Percentiles rank a stretch among this genome's conserved stretches.
Conservation (phyloP, 257 asterid species). For the Hygrophila difformis region DNA sequence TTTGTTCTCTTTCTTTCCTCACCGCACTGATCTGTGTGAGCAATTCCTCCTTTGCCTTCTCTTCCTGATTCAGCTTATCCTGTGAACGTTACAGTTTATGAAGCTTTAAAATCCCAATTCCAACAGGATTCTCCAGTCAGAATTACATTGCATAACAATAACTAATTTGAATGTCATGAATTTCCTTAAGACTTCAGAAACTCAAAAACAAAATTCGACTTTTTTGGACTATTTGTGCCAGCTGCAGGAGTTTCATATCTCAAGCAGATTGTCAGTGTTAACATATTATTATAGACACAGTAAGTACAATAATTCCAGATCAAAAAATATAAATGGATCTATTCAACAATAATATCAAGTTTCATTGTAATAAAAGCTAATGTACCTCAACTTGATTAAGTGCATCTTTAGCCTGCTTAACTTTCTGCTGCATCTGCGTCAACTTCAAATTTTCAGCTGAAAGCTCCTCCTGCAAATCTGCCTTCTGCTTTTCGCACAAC, state of each 20-base stretch:
- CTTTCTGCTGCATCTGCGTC: slow-evolving; percentile 30
- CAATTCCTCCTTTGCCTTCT: slow-evolving; percentile 35
- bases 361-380: slow-evolving; percentile 11
- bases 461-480: slow-evolving; percentile 45
- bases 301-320: too few relatives aligned
- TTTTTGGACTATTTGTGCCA: too few relatives aligned
- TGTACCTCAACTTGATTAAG: slow-evolving; percentile 49
- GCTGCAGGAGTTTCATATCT: too few relatives aligned
- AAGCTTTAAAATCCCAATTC: too few relatives aligned
- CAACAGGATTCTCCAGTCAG: too few relatives aligned
- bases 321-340: too few relatives aligned
- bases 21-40: slow-evolving; percentile 29
- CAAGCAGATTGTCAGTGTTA: too few relatives aligned
- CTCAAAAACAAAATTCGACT: too few relatives aligned
- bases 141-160: too few relatives aligned
- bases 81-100: slow-evolving; percentile 20
- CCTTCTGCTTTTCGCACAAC: slow-evolving; percentile 63
- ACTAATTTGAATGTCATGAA: too few relatives aligned
- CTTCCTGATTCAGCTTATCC: slow-evolving; percentile 45
- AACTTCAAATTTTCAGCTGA: slow-evolving; percentile 33
- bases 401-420: slow-evolving; percentile 37
- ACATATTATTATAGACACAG: too few relatives aligned
- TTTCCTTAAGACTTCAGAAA: too few relatives aligned
- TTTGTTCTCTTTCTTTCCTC: slow-evolving; percentile 44
- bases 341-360: not conserved